Base-by-base conservation (phyloP, 805 yeast species). In the Saccharomycopsis microspora region DNA sequence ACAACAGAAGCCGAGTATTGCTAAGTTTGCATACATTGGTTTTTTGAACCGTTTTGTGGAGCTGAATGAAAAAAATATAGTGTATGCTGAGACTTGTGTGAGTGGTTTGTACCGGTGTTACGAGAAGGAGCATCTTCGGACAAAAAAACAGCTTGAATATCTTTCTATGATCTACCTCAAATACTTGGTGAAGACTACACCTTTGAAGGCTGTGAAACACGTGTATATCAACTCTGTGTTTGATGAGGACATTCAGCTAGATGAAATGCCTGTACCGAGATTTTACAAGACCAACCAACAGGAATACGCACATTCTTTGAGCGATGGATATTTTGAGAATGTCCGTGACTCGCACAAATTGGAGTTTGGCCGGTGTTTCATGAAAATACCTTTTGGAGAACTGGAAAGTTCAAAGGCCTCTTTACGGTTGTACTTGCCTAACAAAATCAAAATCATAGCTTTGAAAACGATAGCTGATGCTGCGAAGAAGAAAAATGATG, bases 161-260 rank as follows among this genome's bases (percentile, higher is more conserved):
- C 41, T 51, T 10, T 48, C 54, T 19, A 48, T 48, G 49, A 43
- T 41, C 6, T 51, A 51, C 29, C 27, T 51, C 32, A 51, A 48
- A 31, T 51, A 47, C 38, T 11, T 48, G 6, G 10, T 40, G 11
- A 38, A 32, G 27, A 10, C 43, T 11, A 32, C 39, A 34, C 43
- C 29, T 19, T 28, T 44, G 31, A 11, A n/a, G 3, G 34, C 32
- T 10, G 46, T 43, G 7, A 33, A 36, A n/a, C 36, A 36, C 27
- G 38, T 49, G n/a, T 49, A 49, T 35, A 43, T 41, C 6, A 30
- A 32, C 8, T 49, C 52, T 3, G 32, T 45, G 27, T 32, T 48
- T 30, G 31, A 32, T 8, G 19, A 29, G 7, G 52, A 49, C 36
- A 9, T 28, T 11, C 45, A 49, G 11, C 41, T 49, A 7, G 42